Base-by-base conservation (phyloP, 164 flowering plant species). In the Litsea cubeba region DNA sequence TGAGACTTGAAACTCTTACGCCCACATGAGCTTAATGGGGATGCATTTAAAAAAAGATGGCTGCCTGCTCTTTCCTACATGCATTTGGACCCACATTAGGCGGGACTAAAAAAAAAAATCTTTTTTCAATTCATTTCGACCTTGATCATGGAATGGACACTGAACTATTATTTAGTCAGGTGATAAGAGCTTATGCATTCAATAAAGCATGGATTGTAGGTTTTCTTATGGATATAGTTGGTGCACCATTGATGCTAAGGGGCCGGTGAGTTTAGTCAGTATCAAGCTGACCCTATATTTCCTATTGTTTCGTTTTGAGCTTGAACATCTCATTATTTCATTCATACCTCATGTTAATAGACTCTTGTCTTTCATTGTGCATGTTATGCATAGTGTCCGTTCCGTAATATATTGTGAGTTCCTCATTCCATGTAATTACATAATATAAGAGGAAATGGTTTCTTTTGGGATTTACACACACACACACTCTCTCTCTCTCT, bases 231-330 rank as follows among this genome's bases (percentile, higher is more conserved):
- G 99, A 96, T 79, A 87, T 96, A 50, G 79, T 85, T 81, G 99
- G 99, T 32, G 99, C 97, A 14, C 1, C 88, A 66, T 80, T 96
- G 85, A 96, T 96, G 99, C 75, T 96, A 82, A 87, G 83, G 84
- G 99, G 76, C 99, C 97, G 40, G 99, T 95, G 81, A 88, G 89
- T 86, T 46, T 28, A 54, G 22, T 50, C n/a, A 12, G 7, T 49
- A 62, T 73, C 25, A 63, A 46, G 30, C 66, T 10, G 66, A 5
- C 28, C 22, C 4, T 60, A 22, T 63, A 22, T 25, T 25, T 25
- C 11, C 17, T 22, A 22, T 63, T 66, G 40, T 30, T 66, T 14
- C 18, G 32, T 66, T 12, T 35, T 30, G 5, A 15, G 17, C 49
- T 17, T 66, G 50, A n/a, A 24, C 17, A 12, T 14, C 66, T 22